Conservation (phyloP, 1,284 basidiomycete genomes). For the Phellopilus nigrolimitatus region DNA sequence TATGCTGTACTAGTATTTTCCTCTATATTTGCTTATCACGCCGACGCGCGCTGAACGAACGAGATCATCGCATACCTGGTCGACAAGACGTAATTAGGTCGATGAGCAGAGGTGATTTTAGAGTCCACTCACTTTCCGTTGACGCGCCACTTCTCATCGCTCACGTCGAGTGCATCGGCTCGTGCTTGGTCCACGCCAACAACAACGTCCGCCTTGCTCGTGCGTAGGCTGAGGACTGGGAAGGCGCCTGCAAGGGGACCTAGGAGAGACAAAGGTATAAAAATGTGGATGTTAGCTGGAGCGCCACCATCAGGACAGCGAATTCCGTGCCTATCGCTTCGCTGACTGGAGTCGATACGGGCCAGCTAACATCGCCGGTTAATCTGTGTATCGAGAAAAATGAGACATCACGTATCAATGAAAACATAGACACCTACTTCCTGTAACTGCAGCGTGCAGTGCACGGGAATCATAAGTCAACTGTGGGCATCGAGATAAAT, state of each 20-base stretch:
- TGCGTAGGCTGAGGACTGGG: constrained; percentile 81
- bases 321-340: constrained; percentile 64
- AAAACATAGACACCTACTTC: constrained; percentile 49
- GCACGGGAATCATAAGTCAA: too few relatives aligned
- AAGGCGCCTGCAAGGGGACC: constrained; percentile 79
- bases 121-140: constrained; percentile 67
- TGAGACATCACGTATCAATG: constrained; percentile 29
- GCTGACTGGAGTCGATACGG: constrained; percentile 74
- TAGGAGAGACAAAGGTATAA: constrained; percentile 30
- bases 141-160: constrained; percentile 74
- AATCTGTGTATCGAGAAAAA: constrained; percentile 47
- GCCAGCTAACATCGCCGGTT: constrained; percentile 88
- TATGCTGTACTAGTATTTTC: too few relatives aligned
- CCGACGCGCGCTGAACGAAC: constrained; percentile 29
- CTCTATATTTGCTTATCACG: not conserved
- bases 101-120: not conserved
- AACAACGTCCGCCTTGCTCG: constrained; percentile 95
- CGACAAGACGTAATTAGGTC: not conserved
- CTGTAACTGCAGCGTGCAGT: constrained; percentile 62
- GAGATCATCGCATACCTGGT: constrained; percentile 45
- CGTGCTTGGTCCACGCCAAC: constrained; percentile 69
- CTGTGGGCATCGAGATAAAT: not conserved
- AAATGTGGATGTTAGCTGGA: too few relatives aligned
- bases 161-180: constrained; percentile 61
- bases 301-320: too few relatives aligned